Evolutionary conservation across 805 yeast species (phyloP), one percentile per base, ranked within the genome.

Genomic region (Candida germanica): DNA sequence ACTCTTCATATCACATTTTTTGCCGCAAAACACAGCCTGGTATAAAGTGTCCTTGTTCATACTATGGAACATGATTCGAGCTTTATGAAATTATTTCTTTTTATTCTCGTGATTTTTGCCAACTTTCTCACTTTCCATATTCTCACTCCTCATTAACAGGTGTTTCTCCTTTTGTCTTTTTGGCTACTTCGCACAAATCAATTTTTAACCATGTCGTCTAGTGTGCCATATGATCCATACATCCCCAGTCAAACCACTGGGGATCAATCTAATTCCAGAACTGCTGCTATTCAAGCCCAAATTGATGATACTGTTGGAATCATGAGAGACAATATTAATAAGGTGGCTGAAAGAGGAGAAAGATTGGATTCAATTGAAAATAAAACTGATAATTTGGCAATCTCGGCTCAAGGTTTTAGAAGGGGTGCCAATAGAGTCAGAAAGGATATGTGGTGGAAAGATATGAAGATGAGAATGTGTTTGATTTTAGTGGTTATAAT

Each of bases 361-460:
- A 80, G 95, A 49, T 73, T 91, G 47, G 96, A 91, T 50, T 80
- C 88, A 30, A 81, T 91, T 49, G 96, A 89, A 55, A 93, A 86
- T 58, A 86, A 88, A 58, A 93, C 98, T 7, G 95, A 88, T 54
- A 87, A 85, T 59, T 75, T 91, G 51, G 95, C 95, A 29, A 87
- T 82, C 31, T 78, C 87, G 31, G 98, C 98, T 7, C 91, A 87
- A 50, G 93, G 95, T 24, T 91, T 93, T 71, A 87, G 94, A 59
- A 78, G 95, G 59, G 95, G 96, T 26, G 98, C 98, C 41, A 91
- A 91, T 67, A 81, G 95, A 52, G 97, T 91, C 31, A 85, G 98
- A 66, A 91, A 89, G 64, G 95, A 89, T 58, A 91, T 91, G 97
- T 91, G 98, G 98, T 86, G 95, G 85, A 91, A 93, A 64, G 96